Base-by-base conservation (phyloP, 306 rosid genomes). In the Mimosa pudica region DNA sequence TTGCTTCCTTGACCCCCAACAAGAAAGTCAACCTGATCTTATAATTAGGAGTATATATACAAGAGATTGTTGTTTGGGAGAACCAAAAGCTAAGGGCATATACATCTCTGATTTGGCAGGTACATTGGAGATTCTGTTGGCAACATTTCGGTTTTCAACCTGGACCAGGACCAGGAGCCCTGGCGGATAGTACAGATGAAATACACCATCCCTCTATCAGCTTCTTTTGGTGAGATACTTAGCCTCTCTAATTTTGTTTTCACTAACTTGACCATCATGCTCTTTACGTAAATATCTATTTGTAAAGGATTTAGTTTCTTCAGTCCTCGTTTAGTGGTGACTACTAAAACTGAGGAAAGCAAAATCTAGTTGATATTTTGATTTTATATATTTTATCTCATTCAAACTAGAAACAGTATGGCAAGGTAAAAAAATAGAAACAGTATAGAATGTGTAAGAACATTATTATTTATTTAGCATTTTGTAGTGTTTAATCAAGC, bases 41-140 rank as follows among this genome's bases (percentile, higher is more conserved):
- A 24, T 24, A 24, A 24, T 24, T 24, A 24, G 30, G 30, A 24
- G 30, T 75, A 33, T 48, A 38, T 38, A 38, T 38, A 38, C 47
- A 48, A 58, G n/a, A 68, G 51, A 41, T 62, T 6, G 68, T 47
- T 60, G 42, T 70, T 69, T 70, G 71, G 77, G 11, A 48, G 20
- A 58, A 65, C 13, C 48, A 57, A 41, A 73, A 57, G 46, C 71
- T 20, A 52, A 75, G 72, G 54, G 48, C 69, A 68, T 42, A 55
- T 42, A 49, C 71, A 60, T 80, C 48, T 80, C 48, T 33, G 61
- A 71, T 35, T 84, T 87, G 82, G 76, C 89, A 94, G 98, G 87
- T 92, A 84, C 14, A 44, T 87, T 77, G 98, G 98, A 86, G 85
- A 88, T 89, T 81, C 89, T 79, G 77, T 44, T 80, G 97, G 98